Evolutionary conservation across 2,329 filamentous ascomycete species (phyloP), one percentile per base, ranked within the genome.

Genomic region (Sporothrix schenckii): DNA sequence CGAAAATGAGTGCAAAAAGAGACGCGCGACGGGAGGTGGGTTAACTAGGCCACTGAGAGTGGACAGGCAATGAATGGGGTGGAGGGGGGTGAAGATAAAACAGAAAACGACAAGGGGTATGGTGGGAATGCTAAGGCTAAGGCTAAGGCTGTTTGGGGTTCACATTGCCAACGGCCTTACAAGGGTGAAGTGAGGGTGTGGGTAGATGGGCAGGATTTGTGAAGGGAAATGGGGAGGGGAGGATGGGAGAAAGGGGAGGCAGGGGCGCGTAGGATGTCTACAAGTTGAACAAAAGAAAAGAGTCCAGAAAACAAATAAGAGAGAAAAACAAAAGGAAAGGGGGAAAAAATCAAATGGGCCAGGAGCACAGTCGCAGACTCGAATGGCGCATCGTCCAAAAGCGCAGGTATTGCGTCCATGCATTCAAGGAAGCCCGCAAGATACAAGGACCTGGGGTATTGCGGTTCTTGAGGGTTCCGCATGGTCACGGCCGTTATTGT

Each of bases 121-220:
- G 58, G 19, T 21, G 9, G 66, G 34, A 34, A 34, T 4, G 34
- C 34, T 34, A 56, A 30, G 60, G 60, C 41, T 49, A 65, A 70
- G 60, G 70, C 72, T 72, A 73, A 65, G 66, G 72, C 68, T 63
- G 68, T 61, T 69, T 73, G 66, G 68, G 65, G 65, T 69, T 69
- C 53, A 61, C 67, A 69, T 69, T 30, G 65, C 61, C 66, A 70
- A 71, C 56, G 66, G 72, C 53, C 54, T 39, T 68, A 71, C 67
- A 68, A 54, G 69, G 66, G 44, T 44, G 60, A 58, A 49, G 21
- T 44, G 60, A 58, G 54, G 34, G 49, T 65, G 47, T 53, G 27
- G 24, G 58, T 11, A 19, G 19, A 58, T 49, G 41, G 30, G 60
- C 61, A 68, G 47, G 34, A 54, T 61, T 44, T 24, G 30, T 66